Conservation (phyloP, 768 basidiomycete genomes). For the Rhizopogon roseolus region DNA sequence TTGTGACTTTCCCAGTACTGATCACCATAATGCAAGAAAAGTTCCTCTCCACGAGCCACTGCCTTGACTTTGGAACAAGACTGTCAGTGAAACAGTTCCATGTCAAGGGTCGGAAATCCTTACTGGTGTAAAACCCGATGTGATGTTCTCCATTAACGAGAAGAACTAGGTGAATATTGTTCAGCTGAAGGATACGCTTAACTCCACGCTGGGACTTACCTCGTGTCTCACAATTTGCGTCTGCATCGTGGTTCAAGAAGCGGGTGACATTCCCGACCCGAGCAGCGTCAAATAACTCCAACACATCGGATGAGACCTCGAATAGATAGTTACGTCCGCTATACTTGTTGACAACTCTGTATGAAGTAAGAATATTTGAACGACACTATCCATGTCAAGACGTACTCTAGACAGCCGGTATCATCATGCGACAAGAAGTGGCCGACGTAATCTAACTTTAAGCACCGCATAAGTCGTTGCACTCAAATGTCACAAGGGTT, state of each 20-base stretch:
- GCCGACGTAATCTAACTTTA: constrained; percentile 45
- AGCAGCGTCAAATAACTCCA: constrained; percentile 32
- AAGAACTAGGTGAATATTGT: constrained; percentile 10
- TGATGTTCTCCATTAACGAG: constrained; percentile 31
- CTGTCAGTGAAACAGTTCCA: neutral
- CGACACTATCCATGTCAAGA: neutral
- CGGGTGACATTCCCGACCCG: constrained; percentile 38
- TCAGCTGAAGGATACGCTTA: neutral
- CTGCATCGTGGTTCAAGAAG: constrained; percentile 35
- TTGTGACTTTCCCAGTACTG: constrained; percentile 18
- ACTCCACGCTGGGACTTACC: constrained; percentile 15
- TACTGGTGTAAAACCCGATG: constrained; percentile 32
- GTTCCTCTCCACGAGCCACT: constrained; percentile 27
- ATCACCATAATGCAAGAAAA: constrained; percentile 32
- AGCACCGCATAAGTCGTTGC: neutral
- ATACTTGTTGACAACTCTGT: constrained; percentile 11
- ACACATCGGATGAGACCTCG: constrained; percentile 3
- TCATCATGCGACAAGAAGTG: constrained; percentile 7
- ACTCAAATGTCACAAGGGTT: neutral
- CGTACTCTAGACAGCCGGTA: constrained; percentile 11
- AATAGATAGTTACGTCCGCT: constrained; percentile 32
- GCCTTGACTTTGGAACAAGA: constrained; percentile 8
- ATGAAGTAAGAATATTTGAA: neutral
- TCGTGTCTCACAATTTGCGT: constrained; percentile 16
- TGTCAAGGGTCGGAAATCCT: constrained; percentile 8